phyloP scores from a whole-genome alignment of 1,139 yeast genomes.

The Sugiyamaella xylanicola region DNA sequence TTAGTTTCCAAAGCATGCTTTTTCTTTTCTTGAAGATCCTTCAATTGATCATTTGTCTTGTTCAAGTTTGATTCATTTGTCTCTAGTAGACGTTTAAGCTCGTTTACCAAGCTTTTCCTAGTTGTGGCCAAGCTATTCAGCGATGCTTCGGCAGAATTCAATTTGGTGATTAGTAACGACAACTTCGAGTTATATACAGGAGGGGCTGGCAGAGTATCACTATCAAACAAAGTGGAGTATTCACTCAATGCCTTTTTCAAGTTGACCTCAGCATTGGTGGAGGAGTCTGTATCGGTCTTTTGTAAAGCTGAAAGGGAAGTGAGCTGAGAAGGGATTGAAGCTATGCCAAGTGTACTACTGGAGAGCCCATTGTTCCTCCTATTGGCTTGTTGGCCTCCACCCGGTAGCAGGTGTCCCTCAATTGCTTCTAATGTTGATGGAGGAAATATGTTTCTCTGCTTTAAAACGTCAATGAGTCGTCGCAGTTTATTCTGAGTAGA shows the following conservation, averaged over 20 bases:
- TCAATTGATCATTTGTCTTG: conserved; percentile 51
- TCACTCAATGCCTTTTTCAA: conserved; percentile 25
- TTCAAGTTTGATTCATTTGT: conserved; percentile 49
- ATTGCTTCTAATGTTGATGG: conserved; percentile 50
- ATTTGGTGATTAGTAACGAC: conserved; percentile 23
- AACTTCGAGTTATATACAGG: conserved; percentile 52
- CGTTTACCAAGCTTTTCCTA: conserved; percentile 47
- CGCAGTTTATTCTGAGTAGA: conserved; percentile 51
- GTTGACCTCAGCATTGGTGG: conserved; percentile 22
- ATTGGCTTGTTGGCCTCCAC: not conserved
- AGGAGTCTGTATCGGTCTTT: conserved; percentile 31
- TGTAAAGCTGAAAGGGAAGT: conserved; percentile 50
- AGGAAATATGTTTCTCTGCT: conserved; percentile 62
- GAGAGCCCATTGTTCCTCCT: conserved; percentile 9
- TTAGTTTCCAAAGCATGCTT: conserved; percentile 47
- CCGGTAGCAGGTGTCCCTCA: conserved; percentile 31
- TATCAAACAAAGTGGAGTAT: conserved; percentile 37
- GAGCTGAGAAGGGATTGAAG: conserved; percentile 47
- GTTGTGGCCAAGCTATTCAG: conserved; percentile 47
- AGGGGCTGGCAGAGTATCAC: conserved; percentile 57
- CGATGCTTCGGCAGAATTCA: conserved; percentile 22
- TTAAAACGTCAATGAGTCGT: conserved; percentile 75
- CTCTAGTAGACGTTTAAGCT: conserved; percentile 49
- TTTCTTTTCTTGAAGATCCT: conserved; percentile 49
- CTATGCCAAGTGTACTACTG: conserved; percentile 33